A percentile compares a stretch with the other conserved stretches of the same genome.
Conservation (phyloP, 2,329 filamentous ascomycete species). For the Periconia sp. region DNA sequence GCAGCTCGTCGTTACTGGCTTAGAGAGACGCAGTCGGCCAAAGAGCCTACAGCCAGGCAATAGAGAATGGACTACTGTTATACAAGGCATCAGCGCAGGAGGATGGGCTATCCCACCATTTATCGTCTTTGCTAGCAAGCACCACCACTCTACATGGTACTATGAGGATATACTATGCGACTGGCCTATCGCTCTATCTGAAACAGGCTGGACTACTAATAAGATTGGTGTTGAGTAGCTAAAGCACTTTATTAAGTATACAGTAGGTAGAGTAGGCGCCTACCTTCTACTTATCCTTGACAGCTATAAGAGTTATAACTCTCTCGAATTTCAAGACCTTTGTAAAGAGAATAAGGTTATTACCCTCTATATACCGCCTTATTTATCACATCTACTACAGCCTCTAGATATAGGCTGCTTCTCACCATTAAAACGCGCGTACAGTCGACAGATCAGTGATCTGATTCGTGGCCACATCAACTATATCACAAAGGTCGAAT, state of each 20-base stretch:
- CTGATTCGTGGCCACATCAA: too few relatives aligned
- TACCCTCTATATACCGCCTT: constrained; percentile 9
- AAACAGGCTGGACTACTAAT: constrained; percentile 43
- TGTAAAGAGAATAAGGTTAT: constrained; percentile 13
- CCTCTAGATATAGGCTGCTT: constrained; percentile 49
- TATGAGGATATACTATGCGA: constrained; percentile 18
- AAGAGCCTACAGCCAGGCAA: too few relatives aligned
- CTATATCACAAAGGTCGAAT: too few relatives aligned
- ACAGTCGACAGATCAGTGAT: too few relatives aligned
- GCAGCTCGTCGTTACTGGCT: too few relatives aligned
- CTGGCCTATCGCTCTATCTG: constrained; percentile 33
- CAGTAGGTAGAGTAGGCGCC: constrained; percentile 24
- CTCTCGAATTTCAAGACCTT: constrained; percentile 9
- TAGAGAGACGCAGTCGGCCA: too few relatives aligned
- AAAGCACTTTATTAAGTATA: constrained; percentile 42
- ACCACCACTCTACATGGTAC: constrained; percentile 16
- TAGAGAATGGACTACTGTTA: too few relatives aligned
- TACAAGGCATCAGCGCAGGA: too few relatives aligned
- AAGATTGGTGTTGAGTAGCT: constrained; percentile 41
- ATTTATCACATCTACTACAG: constrained; percentile 46
- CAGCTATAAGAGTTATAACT: constrained; percentile 40
- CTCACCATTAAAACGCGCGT: constrained; percentile 37
- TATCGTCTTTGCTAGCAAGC: too few relatives aligned
- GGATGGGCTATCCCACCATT: too few relatives aligned
- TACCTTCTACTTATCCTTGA: constrained; percentile 24